Evolutionary conservation across 176 grass and related monocot genomes (phyloP), one percentile per base, ranked within the genome.

Genomic region (Canna indica): DNA sequence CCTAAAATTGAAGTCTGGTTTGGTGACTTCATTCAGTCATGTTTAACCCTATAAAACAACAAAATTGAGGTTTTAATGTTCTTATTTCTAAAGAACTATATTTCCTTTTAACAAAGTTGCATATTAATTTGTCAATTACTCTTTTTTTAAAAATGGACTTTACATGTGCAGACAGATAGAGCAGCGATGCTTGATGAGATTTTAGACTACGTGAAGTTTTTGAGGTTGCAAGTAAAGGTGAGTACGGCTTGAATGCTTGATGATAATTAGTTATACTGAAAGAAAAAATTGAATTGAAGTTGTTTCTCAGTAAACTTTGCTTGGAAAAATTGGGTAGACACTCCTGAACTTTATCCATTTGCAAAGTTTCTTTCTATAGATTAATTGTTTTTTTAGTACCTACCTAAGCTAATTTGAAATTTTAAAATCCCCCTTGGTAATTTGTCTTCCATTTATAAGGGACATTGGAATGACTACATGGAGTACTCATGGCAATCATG

Each of bases 201-300:
- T 64, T 83, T 97, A 12, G 88, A 92, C 69, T 97, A 97, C 76
- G 93, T 97, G 50, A 92, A 92, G 75, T 97, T 97, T 76, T 81
- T 97, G 80, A 97, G 90, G 77, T 86, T 97, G 76, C 93, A 97
- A 92, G 93, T 97, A 36, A 99, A 99, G 95, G 95, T 99, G 76
- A n/a, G 16, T 53, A 26, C 59, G n/a, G n/a, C n/a, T n/a, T n/a
- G n/a, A n/a, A n/a, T n/a, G n/a, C n/a, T 25, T 38, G 15, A 64
- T 35, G 9, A 26, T 7, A 27, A 36, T 80, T 35, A 53, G 67
- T 62, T 45, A 66, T 18, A 10, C 38, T 72, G 22, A 1, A 24
- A 41, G 29, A 34, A 53, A 13, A 25, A n/a, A 38, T 33, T 66
- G 18, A 39, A 11, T 39, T 66, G 34, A 66, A 24, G 22, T 34